Evolutionary conservation across 352 stramenopile genomes (phyloP).

Genomic region (Lagenidium giganteum): DNA sequence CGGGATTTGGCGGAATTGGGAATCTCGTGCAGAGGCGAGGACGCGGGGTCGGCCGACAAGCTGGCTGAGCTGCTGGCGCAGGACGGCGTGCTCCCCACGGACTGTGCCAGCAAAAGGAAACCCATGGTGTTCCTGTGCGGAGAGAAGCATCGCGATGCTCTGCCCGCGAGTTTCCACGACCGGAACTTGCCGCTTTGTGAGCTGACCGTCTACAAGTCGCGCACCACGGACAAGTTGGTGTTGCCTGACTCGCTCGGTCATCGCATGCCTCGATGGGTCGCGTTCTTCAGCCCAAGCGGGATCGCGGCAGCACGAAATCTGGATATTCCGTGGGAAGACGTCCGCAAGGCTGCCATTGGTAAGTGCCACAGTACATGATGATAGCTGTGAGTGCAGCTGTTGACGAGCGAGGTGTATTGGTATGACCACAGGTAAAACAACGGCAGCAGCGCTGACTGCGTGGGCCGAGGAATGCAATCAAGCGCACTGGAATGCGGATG

Average conservation of each 20-base stretch:
- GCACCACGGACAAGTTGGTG: conserved; percentile 33
- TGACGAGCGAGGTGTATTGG: background rate
- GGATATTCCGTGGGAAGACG: conserved; percentile 34
- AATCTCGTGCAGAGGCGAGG: conserved; percentile 50
- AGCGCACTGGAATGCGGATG: conserved; percentile 42
- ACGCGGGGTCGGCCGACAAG: conserved; percentile 62
- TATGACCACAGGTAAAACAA: conserved; percentile 53
- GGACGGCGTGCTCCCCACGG: conserved; percentile 26
- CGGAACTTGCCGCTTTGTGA: conserved; percentile 45
- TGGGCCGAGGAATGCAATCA: conserved; percentile 31
- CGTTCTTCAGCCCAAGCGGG: conserved; percentile 81
- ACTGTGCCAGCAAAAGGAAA: conserved; percentile 31
- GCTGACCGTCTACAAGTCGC: conserved; percentile 63
- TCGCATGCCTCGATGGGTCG: conserved; percentile 52
- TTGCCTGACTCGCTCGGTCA: conserved; percentile 33
- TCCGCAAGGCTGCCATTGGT: conserved; percentile 79
- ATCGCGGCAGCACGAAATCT: conserved; percentile 48
- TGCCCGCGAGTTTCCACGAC: conserved; percentile 57
- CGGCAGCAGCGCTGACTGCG: conserved; percentile 38
- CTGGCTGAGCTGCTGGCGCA: conserved; percentile 42
- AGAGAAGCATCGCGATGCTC: conserved; percentile 55
- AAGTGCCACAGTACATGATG: conserved; percentile 7
- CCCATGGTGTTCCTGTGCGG: conserved; percentile 72
- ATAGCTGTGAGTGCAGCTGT: no score
- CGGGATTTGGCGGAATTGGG: conserved; percentile 46